These are phyloP conservation scores for Pharnaceum exiguum DNA, from an alignment of 148 eudicot genomes.

Conservation along the genomic window DNA sequence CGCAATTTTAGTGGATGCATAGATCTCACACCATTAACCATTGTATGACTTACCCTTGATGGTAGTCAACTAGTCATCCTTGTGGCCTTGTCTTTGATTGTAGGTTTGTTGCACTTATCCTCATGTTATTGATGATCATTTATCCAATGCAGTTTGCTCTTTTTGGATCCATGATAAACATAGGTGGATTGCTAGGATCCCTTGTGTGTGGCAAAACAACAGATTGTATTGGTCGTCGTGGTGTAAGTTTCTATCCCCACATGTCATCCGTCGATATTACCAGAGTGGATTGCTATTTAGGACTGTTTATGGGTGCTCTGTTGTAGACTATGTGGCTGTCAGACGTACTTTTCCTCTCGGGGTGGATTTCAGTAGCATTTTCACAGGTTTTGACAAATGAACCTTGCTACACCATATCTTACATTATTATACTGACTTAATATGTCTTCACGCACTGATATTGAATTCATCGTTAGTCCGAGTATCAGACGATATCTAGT, in stretches of 20 bases:
- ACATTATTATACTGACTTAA: neutral
- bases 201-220: slow-evolving; percentile 44
- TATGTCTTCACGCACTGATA: neutral
- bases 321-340: slow-evolving; percentile 53
- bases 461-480: neutral
- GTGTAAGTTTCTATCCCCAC: slow-evolving; percentile 23
- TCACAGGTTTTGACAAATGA: slow-evolving; percentile 48
- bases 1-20: too few relatives aligned
- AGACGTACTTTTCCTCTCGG: slow-evolving; percentile 29
- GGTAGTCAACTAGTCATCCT: too few relatives aligned
- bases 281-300: neutral
- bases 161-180: slow-evolving; percentile 36
- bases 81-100: too few relatives aligned
- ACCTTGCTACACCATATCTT: neutral
- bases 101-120: neutral
- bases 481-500: neutral
- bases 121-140: neutral
- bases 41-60: too few relatives aligned
- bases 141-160: slow-evolving; percentile 26
- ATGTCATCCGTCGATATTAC: neutral
- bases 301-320: neutral
- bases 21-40: too few relatives aligned
- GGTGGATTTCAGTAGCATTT: slow-evolving; percentile 44
- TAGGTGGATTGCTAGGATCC: slow-evolving; percentile 58
- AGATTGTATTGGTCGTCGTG: slow-evolving; percentile 46